phyloP scores from a whole-genome alignment of 78 protist genomes.

The Creolimax fragrantissima region DNA sequence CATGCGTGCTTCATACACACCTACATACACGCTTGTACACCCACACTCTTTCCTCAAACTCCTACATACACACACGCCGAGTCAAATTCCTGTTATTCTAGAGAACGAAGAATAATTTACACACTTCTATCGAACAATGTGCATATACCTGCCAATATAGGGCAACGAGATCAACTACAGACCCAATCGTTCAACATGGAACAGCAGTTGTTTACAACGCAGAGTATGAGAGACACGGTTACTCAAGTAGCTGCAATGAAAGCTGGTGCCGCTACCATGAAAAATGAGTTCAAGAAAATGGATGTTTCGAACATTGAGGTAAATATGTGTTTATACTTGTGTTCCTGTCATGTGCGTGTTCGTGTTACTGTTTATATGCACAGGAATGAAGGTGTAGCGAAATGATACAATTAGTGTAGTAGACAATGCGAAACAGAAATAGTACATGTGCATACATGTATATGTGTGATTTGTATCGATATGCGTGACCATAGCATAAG shows the following conservation, averaged over 20 bases:
- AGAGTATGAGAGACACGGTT: constrained; percentile 26
- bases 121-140: too few species aligned
- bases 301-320: constrained; percentile 53
- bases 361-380: neutral
- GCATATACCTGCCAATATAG: too few species aligned
- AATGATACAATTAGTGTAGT: too few species aligned
- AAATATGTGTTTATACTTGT: too few species aligned
- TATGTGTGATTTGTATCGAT: neutral
- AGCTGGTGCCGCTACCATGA: constrained; percentile 50
- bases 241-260: constrained; percentile 53
- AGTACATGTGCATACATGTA: neutral
- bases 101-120: too few species aligned
- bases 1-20: too few species aligned
- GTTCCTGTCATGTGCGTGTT: too few species aligned
- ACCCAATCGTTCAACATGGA: constrained; percentile 70
- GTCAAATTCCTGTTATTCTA: too few species aligned
- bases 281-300: constrained; percentile 46
- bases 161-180: constrained; percentile 58
- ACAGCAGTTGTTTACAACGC: constrained; percentile 56
- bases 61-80: too few species aligned
- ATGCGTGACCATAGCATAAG: too few species aligned
- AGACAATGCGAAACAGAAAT: neutral
- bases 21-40: too few species aligned
- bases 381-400: neutral
- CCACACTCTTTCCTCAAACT: too few species aligned